phyloP scores from a whole-genome alignment of 768 basidiomycete species.

The Hericium rajendrae region DNA sequence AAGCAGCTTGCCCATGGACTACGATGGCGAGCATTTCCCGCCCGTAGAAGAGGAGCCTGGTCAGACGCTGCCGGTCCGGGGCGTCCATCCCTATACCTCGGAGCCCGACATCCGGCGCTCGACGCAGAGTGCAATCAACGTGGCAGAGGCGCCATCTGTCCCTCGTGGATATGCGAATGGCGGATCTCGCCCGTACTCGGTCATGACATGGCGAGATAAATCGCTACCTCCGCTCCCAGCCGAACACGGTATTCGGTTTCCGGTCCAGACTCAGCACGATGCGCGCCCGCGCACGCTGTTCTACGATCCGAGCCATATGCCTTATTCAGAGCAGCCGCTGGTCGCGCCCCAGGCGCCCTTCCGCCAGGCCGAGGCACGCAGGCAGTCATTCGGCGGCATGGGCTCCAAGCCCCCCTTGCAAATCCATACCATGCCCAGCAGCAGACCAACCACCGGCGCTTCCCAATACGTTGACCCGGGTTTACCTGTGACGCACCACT shows the following conservation, averaged over 20 bases:
- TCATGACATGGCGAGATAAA: constrained; percentile 48
- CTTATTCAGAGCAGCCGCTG: constrained; percentile 41
- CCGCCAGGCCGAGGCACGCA: constrained; percentile 42
- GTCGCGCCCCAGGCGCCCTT: constrained; percentile 57
- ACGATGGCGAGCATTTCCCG: constrained; percentile 29
- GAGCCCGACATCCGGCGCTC: constrained; percentile 54
- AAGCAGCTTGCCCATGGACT: constrained; percentile 30
- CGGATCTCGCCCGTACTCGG: constrained; percentile 3
- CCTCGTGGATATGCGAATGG: constrained; percentile 10
- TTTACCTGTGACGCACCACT: constrained; percentile 27
- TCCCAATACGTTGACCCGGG: constrained; percentile 11
- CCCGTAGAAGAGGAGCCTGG: constrained; percentile 10
- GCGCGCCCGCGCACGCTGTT: constrained; percentile 58
- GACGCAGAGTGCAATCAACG: constrained; percentile 16
- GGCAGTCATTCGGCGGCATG: constrained; percentile 72
- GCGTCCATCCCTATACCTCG: constrained; percentile 45
- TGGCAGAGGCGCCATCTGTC: constrained; percentile 13
- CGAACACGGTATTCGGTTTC: constrained; percentile 24
- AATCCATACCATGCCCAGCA: constrained; percentile 36
- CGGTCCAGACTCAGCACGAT: constrained; percentile 25
- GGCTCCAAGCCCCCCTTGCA: constrained; percentile 45
- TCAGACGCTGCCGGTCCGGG: not conserved
- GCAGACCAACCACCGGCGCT: constrained; percentile 2
- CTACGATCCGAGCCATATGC: constrained; percentile 45
- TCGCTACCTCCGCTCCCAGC: constrained; percentile 69